A percentile compares a stretch with the other conserved stretches of the same genome.
These are phyloP conservation scores for Aspergillus udagawae DNA, from an alignment of 2,329 filamentous ascomycete species.

Conservation along the genomic window DNA sequence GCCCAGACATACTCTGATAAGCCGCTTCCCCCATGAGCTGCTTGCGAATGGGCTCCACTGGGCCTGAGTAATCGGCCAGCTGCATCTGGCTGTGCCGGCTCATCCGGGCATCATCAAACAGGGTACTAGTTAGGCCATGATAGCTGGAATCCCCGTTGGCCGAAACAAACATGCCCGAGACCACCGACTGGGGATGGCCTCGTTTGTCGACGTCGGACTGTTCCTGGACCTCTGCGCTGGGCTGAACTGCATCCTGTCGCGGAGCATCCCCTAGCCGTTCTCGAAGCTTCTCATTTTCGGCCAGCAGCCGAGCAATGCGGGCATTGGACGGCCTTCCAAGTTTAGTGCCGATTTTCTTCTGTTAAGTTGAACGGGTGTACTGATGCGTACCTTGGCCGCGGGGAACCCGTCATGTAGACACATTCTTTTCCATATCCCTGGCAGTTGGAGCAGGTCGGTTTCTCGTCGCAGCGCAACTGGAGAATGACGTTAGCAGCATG, in stretches of 20 bases:
- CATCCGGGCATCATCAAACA: constrained; percentile 38
- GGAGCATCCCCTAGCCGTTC: constrained; percentile 2
- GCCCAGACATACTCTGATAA: constrained; percentile 40
- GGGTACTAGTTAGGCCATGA: neutral
- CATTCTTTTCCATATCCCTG: constrained; percentile 44
- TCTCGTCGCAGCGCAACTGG: constrained; percentile 7
- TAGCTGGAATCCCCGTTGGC: constrained; percentile 19
- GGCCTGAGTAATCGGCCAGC: neutral
- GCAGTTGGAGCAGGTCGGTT: constrained; percentile 26
- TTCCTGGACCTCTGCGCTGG: no score
- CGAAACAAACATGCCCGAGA: constrained; percentile 20
- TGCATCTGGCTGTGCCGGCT: constrained; percentile 44
- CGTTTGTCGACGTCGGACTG: constrained; percentile 1
- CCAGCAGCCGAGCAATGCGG: constrained; percentile 20
- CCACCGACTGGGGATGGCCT: neutral
- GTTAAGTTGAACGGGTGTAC: neutral
- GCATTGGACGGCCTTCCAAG: constrained; percentile 22
- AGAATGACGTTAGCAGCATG: no score
- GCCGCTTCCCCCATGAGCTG: constrained; percentile 48
- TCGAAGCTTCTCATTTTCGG: constrained; percentile 22
- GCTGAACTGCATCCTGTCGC: neutral
- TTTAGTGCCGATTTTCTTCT: no score
- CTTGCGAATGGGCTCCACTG: constrained; percentile 32
- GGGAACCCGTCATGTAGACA: constrained; percentile 36
- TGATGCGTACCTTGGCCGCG: constrained; percentile 20